Base-by-base conservation (phyloP, 768 basidiomycete species). In the Hemileccinum impolitum region DNA sequence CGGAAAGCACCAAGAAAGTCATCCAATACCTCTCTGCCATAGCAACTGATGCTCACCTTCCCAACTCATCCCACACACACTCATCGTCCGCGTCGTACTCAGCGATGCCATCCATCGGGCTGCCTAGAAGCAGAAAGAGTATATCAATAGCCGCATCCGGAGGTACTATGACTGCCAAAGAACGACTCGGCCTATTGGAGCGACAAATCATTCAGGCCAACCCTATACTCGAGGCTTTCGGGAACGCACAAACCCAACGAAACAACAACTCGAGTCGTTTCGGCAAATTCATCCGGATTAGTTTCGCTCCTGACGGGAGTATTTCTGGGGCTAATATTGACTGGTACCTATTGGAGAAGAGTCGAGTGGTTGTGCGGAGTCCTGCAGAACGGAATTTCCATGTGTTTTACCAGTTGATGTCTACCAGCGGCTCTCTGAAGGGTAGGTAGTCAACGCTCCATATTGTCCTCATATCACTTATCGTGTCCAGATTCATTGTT, bases 231-330 rank as follows among this genome's bases (percentile, higher is more conserved):
- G 96, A 99, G 65, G 90, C 96, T 4, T 98, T 99, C 56, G 96
- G 96, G 26, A 99, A 99, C 65, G 95, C 96, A 6, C 96, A 98
- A 67, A 98, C 96, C 0, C 90, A 96, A 70, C 76, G 94, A 39
- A 99, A 99, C 64, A 97, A 98, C 70, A 99, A 99, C 63, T 98
- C 96, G 1, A 93, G 90, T 78, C 89, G 96, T 34, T 99, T 99
- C 65, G 94, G 94, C 26, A 99, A 99, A 70, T 99, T 99, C 65
- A 90, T 99, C 40, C 79, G 93, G 39, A 98, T 99, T 52, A 88
- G 87, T 62, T 99, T 99, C 69, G 82, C 90, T 1, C 85, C 89
- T 0, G 84, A 90, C 55, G 94, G 95, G 2, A 92, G 91, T 56
- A 99, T 99, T 49, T 89, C 94, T 1, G 96, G 96, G 1, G 96